These are phyloP conservation scores for Zostera marina DNA, from an alignment of 116 monocot genomes.

Conservation along the genomic window DNA sequence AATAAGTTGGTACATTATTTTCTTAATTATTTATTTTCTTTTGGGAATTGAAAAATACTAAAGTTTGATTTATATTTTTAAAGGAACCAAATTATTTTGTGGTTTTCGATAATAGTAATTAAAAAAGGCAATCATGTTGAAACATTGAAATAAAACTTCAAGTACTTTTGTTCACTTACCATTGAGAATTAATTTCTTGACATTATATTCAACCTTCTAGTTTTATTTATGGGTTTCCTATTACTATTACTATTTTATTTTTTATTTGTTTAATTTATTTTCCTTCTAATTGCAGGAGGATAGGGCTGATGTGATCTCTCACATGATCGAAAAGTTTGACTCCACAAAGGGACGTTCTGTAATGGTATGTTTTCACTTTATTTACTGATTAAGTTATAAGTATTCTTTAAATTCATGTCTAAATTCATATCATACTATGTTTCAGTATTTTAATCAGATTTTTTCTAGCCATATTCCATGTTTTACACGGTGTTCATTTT, in stretches of 20 bases:
- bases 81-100: not conserved
- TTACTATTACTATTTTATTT: not conserved
- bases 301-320: constrained; percentile 13
- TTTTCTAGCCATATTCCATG: not conserved
- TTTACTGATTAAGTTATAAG: not conserved
- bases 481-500: not conserved
- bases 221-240: not conserved
- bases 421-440: not conserved
- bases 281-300: constrained; percentile 28
- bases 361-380: constrained; percentile 19
- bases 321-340: constrained; percentile 16
- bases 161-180: too few species aligned
- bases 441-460: not conserved
- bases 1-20: not conserved
- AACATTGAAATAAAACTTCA: too few species aligned
- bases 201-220: too few species aligned
- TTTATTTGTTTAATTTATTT: not conserved
- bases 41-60: not conserved
- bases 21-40: not conserved
- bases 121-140: too few species aligned
- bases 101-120: too few species aligned
- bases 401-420: not conserved
- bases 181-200: too few species aligned
- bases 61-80: not conserved
- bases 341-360: constrained; percentile 23